Percentiles rank a stretch among this genome's conserved stretches.
Evolutionary conservation across 192 early-diverging fungal species (phyloP).

Genomic region (Coemansia pectinata): DNA sequence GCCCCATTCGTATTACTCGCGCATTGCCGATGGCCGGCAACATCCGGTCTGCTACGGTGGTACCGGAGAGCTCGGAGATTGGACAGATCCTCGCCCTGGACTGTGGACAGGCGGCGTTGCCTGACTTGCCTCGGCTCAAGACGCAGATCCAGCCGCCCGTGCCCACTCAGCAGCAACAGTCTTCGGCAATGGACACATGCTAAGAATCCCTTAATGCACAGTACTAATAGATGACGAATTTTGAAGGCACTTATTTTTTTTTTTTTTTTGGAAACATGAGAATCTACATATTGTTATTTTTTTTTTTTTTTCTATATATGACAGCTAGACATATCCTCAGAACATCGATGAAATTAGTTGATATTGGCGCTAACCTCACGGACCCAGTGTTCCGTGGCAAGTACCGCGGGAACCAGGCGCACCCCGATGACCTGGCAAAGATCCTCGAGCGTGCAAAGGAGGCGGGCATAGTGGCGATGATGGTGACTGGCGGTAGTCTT

Average conservation of each 20-base stretch:
- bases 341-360: constrained; percentile 53
- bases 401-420: constrained; percentile 78
- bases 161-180: constrained; percentile 7
- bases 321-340: background rate
- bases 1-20: constrained; percentile 68
- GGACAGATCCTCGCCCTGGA: constrained; percentile 48
- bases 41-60: constrained; percentile 68
- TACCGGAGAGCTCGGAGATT: constrained; percentile 52
- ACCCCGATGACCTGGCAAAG: constrained; percentile 68
- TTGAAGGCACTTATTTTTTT: background rate
- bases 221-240: background rate
- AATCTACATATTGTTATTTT: background rate
- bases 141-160: constrained; percentile 26
- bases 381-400: constrained; percentile 82
- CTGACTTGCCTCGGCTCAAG: constrained; percentile 50
- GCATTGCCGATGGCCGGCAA: constrained; percentile 66
- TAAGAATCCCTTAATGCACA: background rate
- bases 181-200: constrained; percentile 28
- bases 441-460: constrained; percentile 67
- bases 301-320: background rate
- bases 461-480: constrained; percentile 73
- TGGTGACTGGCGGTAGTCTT: constrained; percentile 77
- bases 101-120: constrained; percentile 30
- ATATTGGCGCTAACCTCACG: constrained; percentile 89
- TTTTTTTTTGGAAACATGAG: background rate